Percentiles rank a stretch among this genome's conserved stretches.
Conservation (phyloP, 345 rosid species). For the Viola odorata region DNA sequence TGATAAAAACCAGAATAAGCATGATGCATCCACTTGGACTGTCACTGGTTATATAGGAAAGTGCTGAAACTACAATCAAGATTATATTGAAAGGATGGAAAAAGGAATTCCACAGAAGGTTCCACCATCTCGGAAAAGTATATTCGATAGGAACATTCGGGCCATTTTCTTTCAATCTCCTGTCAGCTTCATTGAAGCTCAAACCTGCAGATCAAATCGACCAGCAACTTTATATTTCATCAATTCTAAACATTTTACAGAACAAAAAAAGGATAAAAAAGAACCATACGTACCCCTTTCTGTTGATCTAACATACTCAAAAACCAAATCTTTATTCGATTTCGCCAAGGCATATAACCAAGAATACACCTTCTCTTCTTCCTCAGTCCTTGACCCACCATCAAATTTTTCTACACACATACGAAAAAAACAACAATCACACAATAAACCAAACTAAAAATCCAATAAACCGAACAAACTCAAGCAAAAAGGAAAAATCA, state of each 20-base stretch:
- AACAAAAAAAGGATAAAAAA: conserved; percentile 1
- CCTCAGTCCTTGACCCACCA: conserved; percentile 53
- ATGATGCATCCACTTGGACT: conserved; percentile 60
- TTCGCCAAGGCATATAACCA: conserved; percentile 58
- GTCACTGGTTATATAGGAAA: conserved; percentile 59
- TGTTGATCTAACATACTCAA: conserved; percentile 63
- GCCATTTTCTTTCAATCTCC: conserved; percentile 57
- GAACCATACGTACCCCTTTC: conserved; percentile 46
- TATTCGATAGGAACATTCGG: conserved; percentile 50
- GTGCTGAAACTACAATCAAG: conserved; percentile 47
- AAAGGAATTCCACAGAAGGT: conserved; percentile 59
- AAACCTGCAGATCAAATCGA: conserved; percentile 34
- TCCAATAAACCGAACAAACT: not conserved
- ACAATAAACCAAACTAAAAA: not conserved
- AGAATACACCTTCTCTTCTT: conserved; percentile 59
- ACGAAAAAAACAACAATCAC: not conserved
- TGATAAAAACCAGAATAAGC: conserved; percentile 55
- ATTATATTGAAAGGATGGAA: conserved; percentile 74
- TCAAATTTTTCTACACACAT: conserved; percentile 36
- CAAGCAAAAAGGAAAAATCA: not conserved
- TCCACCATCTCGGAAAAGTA: conserved; percentile 52
- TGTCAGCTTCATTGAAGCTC: conserved; percentile 66
- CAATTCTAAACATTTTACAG: conserved; percentile 10
- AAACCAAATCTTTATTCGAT: conserved; percentile 45
- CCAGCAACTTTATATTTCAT: not conserved